Evolutionary conservation across 1,284 basidiomycete species (phyloP).

Genomic region (Cryptococcus deneoformans): DNA sequence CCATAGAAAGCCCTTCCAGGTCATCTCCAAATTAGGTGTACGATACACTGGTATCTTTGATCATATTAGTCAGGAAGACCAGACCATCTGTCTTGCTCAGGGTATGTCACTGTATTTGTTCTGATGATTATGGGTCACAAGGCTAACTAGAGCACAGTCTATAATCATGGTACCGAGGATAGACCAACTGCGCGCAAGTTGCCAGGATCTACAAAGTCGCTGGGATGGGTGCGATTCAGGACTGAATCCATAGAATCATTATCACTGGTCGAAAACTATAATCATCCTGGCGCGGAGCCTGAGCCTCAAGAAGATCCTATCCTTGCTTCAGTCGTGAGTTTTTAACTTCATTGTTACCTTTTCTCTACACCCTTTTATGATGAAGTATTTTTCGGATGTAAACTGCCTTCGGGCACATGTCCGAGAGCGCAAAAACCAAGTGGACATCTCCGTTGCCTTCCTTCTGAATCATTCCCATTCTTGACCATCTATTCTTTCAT

Average conservation of each 20-base stretch:
- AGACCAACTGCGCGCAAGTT: constrained; percentile 32
- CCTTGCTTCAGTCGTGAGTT: constrained; percentile 44
- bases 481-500: background rate
- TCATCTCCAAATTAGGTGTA: constrained; percentile 44
- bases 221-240: constrained; percentile 62
- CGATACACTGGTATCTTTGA: constrained; percentile 47
- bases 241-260: constrained; percentile 47
- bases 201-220: constrained; percentile 28
- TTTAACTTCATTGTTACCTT: background rate
- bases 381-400: constrained; percentile 49
- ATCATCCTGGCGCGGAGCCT: constrained; percentile 29
- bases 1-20: constrained; percentile 44
- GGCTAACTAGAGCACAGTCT: constrained; percentile 23
- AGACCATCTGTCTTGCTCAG: constrained; percentile 44
- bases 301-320: constrained; percentile 33
- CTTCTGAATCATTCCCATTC: constrained; percentile 36
- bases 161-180: constrained; percentile 46
- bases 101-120: constrained; percentile 20
- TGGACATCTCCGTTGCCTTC: constrained; percentile 48
- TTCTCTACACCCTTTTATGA: constrained; percentile 25
- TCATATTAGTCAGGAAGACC: constrained; percentile 43
- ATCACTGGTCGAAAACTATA: constrained; percentile 42
- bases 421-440: constrained; percentile 8
- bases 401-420: constrained; percentile 14
- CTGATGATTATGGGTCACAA: background rate